Evolutionary conservation across 805 yeast genomes (phyloP).

Genomic region (Grigorovia yakushimaensis): DNA sequence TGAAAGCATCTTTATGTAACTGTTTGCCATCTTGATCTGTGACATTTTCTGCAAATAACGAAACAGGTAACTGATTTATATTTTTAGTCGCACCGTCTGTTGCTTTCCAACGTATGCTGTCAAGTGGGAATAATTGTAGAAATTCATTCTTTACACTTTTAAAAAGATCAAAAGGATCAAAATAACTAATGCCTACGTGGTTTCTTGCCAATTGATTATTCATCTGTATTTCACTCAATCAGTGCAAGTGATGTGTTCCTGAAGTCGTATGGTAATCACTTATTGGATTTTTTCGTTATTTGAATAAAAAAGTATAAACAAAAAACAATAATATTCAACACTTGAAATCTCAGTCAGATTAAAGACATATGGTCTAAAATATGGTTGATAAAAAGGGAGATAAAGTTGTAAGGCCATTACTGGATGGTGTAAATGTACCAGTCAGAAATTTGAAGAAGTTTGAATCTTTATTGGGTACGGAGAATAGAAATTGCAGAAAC

Average conservation of each 20-base stretch:
- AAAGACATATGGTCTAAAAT: neutral
- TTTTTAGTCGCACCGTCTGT: slow-evolving; percentile 19
- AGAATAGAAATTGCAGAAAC: neutral
- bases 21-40: neutral
- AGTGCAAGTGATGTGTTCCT: neutral
- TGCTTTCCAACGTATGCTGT: slow-evolving; percentile 27
- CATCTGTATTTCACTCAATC: neutral
- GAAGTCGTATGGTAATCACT: neutral
- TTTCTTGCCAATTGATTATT: neutral
- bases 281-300: neutral
- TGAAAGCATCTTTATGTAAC: slow-evolving; percentile 25
- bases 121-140: slow-evolving; percentile 20
- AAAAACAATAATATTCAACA: neutral
- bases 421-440: slow-evolving; percentile 11
- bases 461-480: slow-evolving; percentile 4
- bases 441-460: slow-evolving; percentile 15
- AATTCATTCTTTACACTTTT: slow-evolving; percentile 24
- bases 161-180: slow-evolving; percentile 29
- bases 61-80: slow-evolving; percentile 15
- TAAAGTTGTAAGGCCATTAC: neutral
- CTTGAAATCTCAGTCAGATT: neutral
- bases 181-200: slow-evolving; percentile 20
- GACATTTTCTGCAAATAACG: slow-evolving; percentile 14
- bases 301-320: neutral
- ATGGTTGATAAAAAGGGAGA: neutral